Percentiles rank a stretch among this genome's conserved stretches.
phyloP scores from a whole-genome alignment of 2,329 filamentous ascomycete species.

The Aspergillus tubingensis region DNA sequence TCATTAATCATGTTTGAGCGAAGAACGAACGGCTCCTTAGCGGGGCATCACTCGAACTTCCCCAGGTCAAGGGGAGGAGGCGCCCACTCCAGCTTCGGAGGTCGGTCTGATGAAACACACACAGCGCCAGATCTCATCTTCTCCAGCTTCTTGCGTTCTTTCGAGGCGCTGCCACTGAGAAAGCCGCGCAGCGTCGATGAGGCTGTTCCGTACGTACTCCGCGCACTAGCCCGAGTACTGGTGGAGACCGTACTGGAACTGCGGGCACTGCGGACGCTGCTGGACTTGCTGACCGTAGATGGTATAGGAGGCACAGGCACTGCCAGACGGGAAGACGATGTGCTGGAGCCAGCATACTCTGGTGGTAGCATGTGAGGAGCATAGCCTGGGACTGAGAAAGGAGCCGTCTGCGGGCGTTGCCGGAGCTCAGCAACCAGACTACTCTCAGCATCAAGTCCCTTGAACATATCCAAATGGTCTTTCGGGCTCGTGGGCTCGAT shows the following conservation, averaged over 20 bases:
- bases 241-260: slow-evolving; percentile 41
- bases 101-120: slow-evolving; percentile 33
- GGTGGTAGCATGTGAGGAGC: slow-evolving; percentile 22
- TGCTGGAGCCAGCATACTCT: slow-evolving; percentile 25
- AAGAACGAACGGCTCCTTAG: neutral
- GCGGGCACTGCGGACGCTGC: slow-evolving; percentile 40
- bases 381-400: slow-evolving; percentile 21
- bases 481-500: slow-evolving; percentile 4
- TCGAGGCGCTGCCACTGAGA: slow-evolving; percentile 32
- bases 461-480: slow-evolving; percentile 24
- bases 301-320: slow-evolving; percentile 36
- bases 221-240: slow-evolving; percentile 36
- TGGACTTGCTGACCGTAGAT: slow-evolving; percentile 28
- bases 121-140: slow-evolving; percentile 29
- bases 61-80: slow-evolving; percentile 40
- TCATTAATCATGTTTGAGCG: slow-evolving; percentile 10
- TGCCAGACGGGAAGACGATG: slow-evolving; percentile 29
- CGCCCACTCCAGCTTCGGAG: slow-evolving; percentile 41
- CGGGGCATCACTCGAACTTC: slow-evolving; percentile 26
- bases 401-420: slow-evolving; percentile 30
- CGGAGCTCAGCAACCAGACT: slow-evolving; percentile 21
- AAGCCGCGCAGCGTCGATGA: slow-evolving; percentile 41
- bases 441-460: slow-evolving; percentile 20
- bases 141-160: slow-evolving; percentile 33
- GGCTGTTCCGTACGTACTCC: slow-evolving; percentile 37